phyloP scores from a whole-genome alignment of 306 rosid genomes.

The Glycine tomentella region DNA sequence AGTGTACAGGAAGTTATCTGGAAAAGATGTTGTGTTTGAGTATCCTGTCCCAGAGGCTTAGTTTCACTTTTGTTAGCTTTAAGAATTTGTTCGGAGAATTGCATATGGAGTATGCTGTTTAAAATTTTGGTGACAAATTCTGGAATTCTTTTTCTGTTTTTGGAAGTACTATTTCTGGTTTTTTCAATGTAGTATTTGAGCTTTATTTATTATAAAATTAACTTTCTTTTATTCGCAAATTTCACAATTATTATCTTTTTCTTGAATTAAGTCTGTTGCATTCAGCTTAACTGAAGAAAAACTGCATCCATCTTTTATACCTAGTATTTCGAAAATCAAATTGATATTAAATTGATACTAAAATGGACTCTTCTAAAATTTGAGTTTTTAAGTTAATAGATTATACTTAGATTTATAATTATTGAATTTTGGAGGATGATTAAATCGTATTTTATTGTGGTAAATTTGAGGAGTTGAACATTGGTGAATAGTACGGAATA shows the following conservation, averaged over 20 bases:
- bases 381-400: too few species aligned
- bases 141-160: not conserved
- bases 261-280: not conserved
- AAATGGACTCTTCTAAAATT: too few species aligned
- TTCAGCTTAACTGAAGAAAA: not conserved
- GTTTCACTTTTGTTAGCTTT: constrained; percentile 8
- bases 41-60: constrained; percentile 75
- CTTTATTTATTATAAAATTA: not conserved
- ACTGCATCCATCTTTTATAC: not conserved
- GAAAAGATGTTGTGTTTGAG: constrained; percentile 90
- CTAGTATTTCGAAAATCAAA: not conserved
- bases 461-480: too few species aligned
- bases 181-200: constrained; percentile 9
- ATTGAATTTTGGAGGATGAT: too few species aligned
- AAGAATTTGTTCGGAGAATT: constrained; percentile 5
- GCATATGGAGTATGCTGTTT: constrained; percentile 33
- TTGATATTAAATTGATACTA: not conserved
- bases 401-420: too few species aligned
- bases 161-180: not conserved
- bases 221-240: not conserved
- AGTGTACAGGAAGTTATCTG: constrained; percentile 87
- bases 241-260: not conserved
- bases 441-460: too few species aligned
- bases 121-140: constrained; percentile 46
- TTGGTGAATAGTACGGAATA: too few species aligned